Conservation (phyloP, 495 filamentous ascomycete species). For the Evansstolkia leycettana region DNA sequence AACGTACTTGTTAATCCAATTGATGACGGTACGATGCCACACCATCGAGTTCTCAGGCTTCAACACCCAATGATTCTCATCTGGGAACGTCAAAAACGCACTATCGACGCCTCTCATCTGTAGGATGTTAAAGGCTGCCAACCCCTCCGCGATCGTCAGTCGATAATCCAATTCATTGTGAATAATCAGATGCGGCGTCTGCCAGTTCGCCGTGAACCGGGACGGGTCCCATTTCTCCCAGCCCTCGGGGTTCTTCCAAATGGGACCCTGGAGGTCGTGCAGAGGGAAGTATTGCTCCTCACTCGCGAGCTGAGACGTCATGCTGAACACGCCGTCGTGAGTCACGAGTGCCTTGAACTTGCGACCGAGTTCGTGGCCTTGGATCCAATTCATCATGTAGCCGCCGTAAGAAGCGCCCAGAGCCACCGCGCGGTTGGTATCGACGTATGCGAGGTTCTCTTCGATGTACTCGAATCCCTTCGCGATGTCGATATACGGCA, state of each 20-base stretch:
- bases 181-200: conserved; percentile 78
- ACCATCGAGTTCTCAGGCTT: conserved; percentile 83
- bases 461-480: conserved; percentile 68
- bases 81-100: conserved; percentile 65
- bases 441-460: conserved; percentile 59
- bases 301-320: conserved; percentile 55
- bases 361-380: conserved; percentile 41
- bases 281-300: conserved; percentile 87
- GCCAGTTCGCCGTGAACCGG: conserved; percentile 55
- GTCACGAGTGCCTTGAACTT: conserved; percentile 85
- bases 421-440: conserved; percentile 65
- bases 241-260: conserved; percentile 59
- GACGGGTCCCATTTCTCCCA: conserved; percentile 83
- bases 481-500: conserved; percentile 70
- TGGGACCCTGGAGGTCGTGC: conserved; percentile 67
- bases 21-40: conserved; percentile 82
- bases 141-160: conserved; percentile 68
- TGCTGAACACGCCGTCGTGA: conserved; percentile 84
- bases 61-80: conserved; percentile 80
- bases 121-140: conserved; percentile 80
- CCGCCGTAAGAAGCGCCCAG: conserved; percentile 81
- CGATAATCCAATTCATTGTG: conserved; percentile 90
- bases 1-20: conserved; percentile 78
- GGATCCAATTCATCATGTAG: conserved; percentile 65
- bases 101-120: conserved; percentile 47